These are phyloP conservation scores for Tylopilus intermedius DNA, from an alignment of 768 basidiomycete genomes.

Conservation along the genomic window DNA sequence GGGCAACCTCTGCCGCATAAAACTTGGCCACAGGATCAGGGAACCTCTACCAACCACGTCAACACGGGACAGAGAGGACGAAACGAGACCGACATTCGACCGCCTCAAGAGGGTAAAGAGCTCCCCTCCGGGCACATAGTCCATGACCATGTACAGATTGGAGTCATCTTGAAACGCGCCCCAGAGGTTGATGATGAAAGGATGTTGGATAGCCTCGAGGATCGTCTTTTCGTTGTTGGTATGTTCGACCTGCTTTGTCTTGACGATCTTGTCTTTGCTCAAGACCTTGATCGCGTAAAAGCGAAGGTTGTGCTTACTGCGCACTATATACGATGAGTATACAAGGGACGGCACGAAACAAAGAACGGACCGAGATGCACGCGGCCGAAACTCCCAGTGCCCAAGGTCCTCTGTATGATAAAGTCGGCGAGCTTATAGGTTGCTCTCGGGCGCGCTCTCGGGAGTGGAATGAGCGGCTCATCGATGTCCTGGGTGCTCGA, in stretches of 20 bases:
- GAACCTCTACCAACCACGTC: constrained; percentile 57
- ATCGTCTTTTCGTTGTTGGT: constrained; percentile 93
- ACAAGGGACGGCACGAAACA: not conserved
- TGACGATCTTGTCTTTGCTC: constrained; percentile 87
- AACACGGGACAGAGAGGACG: constrained; percentile 8
- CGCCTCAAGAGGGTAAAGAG: constrained; percentile 89
- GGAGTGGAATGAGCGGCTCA: constrained; percentile 30
- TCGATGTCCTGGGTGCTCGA: constrained; percentile 41
- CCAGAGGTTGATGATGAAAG: constrained; percentile 96
- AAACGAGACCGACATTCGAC: constrained; percentile 61
- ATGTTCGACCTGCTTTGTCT: constrained; percentile 93
- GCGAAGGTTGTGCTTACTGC: constrained; percentile 90
- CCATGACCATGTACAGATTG: constrained; percentile 98
- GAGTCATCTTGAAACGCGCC: constrained; percentile 87
- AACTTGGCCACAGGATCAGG: constrained; percentile 97
- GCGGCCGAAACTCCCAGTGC: constrained; percentile 96
- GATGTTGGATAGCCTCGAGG: constrained; percentile 79
- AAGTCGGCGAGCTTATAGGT: constrained; percentile 74
- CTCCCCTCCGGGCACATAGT: constrained; percentile 94
- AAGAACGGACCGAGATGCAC: constrained; percentile 70
- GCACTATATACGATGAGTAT: constrained; percentile 42
- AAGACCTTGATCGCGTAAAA: constrained; percentile 96
- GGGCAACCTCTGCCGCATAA: constrained; percentile 91
- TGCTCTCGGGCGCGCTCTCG: constrained; percentile 50
- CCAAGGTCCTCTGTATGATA: constrained; percentile 75